Percentiles rank a stretch among this genome's conserved stretches.
phyloP scores from a whole-genome alignment of 2,329 filamentous ascomycete genomes.

The Neophaeococcomyces mojaviensis region DNA sequence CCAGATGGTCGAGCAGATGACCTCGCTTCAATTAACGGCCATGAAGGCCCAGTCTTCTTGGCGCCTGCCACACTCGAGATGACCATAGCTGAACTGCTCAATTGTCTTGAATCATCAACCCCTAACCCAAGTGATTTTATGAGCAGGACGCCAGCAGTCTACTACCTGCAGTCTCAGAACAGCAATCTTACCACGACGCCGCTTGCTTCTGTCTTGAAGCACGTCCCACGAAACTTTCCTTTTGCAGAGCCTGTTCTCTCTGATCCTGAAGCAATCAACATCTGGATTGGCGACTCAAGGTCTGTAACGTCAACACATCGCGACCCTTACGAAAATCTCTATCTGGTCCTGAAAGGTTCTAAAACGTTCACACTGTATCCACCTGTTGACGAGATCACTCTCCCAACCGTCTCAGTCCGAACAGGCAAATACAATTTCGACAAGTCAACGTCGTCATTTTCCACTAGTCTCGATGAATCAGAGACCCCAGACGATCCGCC shows the following conservation, averaged over 20 bases:
- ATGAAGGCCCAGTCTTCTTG: constrained; percentile 17
- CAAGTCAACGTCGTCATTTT: neutral
- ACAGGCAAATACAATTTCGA: constrained; percentile 12
- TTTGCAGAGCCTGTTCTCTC: constrained; percentile 16
- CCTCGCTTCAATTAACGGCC: constrained; percentile 10
- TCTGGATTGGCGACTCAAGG: constrained; percentile 21
- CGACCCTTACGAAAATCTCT: constrained; percentile 24
- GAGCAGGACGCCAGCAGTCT: constrained; percentile 9
- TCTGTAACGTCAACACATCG: constrained; percentile 22
- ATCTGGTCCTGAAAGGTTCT: constrained; percentile 18
- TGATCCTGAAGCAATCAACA: constrained; percentile 21
- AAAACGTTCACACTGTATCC: constrained; percentile 22
- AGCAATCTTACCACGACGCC: constrained; percentile 19
- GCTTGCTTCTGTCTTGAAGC: constrained; percentile 10
- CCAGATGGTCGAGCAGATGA: constrained; percentile 21
- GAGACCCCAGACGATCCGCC: neutral
- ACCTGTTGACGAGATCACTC: constrained; percentile 20
- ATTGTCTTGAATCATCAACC: constrained; percentile 8
- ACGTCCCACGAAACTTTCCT: constrained; percentile 15
- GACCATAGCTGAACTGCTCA: constrained; percentile 16
- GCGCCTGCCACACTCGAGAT: constrained; percentile 18
- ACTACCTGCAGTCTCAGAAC: constrained; percentile 24
- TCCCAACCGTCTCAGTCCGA: constrained; percentile 15
- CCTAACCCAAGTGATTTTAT: neutral
- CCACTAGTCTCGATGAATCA: neutral